Evolutionary conservation across 495 filamentous ascomycete species (phyloP).

Genomic region (Pyrenula aspistea): DNA sequence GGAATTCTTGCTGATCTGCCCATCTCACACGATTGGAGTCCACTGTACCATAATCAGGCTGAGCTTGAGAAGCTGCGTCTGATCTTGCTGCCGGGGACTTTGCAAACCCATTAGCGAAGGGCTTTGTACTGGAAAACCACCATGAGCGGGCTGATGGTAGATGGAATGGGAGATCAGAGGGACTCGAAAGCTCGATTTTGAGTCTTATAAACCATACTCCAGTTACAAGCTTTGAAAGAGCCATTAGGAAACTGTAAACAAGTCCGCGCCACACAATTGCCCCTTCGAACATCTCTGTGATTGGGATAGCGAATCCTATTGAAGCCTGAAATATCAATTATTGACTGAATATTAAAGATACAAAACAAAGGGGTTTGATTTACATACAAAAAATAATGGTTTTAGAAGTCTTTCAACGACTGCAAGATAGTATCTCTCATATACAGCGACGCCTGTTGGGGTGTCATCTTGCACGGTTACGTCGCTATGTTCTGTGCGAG

Average conservation of each 20-base stretch:
- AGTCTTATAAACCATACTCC: neutral
- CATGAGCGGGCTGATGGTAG: neutral
- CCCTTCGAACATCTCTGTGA: conserved; percentile 54
- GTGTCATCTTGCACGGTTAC: neutral
- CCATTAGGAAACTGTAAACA: conserved; percentile 61
- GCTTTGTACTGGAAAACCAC: neutral
- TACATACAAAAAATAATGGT: conserved; percentile 63
- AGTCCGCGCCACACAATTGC: conserved; percentile 59
- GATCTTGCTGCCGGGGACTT: neutral
- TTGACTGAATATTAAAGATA: neutral
- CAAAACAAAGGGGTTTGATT: neutral
- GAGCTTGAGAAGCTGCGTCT: neutral
- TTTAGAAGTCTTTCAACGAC: conserved; percentile 43
- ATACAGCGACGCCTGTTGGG: neutral
- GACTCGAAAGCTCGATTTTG: neutral
- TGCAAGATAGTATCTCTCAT: neutral
- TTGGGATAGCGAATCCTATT: conserved; percentile 70
- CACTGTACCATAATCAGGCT: neutral
- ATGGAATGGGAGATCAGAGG: neutral
- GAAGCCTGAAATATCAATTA: conserved; percentile 35
- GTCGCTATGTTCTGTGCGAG: neutral
- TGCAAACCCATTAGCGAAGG: neutral
- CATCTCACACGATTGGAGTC: neutral
- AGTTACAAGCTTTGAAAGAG: neutral
- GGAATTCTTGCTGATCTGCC: neutral